Evolutionary conservation across 2,329 filamentous ascomycete species (phyloP), one percentile per base, ranked within the genome.

Genomic region (Neopestalotiopsis sp.): DNA sequence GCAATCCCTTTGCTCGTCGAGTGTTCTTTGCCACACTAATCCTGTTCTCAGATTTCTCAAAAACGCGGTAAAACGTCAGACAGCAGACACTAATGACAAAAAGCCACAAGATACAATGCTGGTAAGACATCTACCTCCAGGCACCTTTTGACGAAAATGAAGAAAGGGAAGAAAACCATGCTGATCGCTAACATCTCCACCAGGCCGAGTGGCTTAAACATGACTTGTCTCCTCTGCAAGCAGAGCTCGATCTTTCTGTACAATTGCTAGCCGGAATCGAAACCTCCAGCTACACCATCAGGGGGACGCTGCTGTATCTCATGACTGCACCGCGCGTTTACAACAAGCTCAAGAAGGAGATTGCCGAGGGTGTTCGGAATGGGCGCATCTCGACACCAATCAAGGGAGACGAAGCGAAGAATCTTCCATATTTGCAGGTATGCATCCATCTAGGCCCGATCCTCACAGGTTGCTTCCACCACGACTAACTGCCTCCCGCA

Each of bases 131-230:
- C 1, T 4, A 30, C 10, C n/a, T 20, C n/a, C 34, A 12, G 62
- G 10, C 17, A 34, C 28, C 7, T 28, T 4, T 28, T 28, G 24
- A 28, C 3, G 24, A 28, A 28, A 4, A 28, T 4, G 24, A 28
- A 28, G 24, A 28, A 28, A 1, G 24, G 24, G 24, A 20, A 20
- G 32, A 17, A n/a, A 32, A 63, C 67, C 40, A 67, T 32, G 30
- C 12, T 49, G 12, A 4, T 12, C 13, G 59, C 34, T 38, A 38
- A 38, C 14, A 32, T 4, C 45, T 49, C 49, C 17, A 28, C 45
- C 9, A 76, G 74, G 73, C 74, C 58, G 73, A 74, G 42, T 76
- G 75, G 75, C 71, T 76, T 4, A 73, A 71, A 14, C 66, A 73
- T 20, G 74, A 73, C 7, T 45, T 76, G 61, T 72, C 73, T n/a